These are phyloP conservation scores for Fusarium tanahbumbuense DNA, from an alignment of 2,329 filamentous ascomycete species.

Conservation along the genomic window DNA sequence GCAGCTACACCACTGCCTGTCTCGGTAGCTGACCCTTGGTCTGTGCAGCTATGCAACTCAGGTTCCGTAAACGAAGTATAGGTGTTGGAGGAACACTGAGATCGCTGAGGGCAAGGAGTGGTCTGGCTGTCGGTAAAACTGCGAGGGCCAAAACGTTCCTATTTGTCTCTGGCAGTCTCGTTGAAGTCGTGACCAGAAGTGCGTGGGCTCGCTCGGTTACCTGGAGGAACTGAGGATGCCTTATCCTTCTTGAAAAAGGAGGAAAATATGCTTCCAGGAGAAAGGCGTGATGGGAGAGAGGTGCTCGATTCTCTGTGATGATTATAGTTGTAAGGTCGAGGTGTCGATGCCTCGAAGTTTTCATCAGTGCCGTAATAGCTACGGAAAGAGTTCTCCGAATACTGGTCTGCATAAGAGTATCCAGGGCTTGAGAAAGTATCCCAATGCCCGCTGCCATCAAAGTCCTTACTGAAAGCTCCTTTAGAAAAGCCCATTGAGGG, in stretches of 20 bases:
- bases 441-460: conserved; percentile 24
- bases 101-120: conserved; percentile 27
- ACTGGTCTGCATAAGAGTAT: not conserved
- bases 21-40: conserved; percentile 20
- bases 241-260: conserved; percentile 41
- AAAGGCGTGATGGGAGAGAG: conserved; percentile 32
- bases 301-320: conserved; percentile 18
- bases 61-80: conserved; percentile 31
- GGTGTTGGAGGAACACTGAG: conserved; percentile 11
- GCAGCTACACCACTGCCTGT: conserved; percentile 25
- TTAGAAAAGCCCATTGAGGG: conserved; percentile 36
- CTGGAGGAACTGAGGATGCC: not conserved
- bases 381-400: not conserved
- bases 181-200: conserved; percentile 24
- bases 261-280: conserved; percentile 35
- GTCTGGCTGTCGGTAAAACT: conserved; percentile 27
- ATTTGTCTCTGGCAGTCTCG: conserved; percentile 43
- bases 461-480: conserved; percentile 43
- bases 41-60: conserved; percentile 9
- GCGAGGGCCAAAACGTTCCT: conserved; percentile 43
- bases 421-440: conserved; percentile 11
- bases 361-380: conserved; percentile 8
- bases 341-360: not conserved
- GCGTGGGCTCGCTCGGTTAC: conserved; percentile 11
- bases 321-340: not conserved